Conservation (phyloP, 2,329 filamentous ascomycete species). For the Aspergillus eucalypticola region DNA sequence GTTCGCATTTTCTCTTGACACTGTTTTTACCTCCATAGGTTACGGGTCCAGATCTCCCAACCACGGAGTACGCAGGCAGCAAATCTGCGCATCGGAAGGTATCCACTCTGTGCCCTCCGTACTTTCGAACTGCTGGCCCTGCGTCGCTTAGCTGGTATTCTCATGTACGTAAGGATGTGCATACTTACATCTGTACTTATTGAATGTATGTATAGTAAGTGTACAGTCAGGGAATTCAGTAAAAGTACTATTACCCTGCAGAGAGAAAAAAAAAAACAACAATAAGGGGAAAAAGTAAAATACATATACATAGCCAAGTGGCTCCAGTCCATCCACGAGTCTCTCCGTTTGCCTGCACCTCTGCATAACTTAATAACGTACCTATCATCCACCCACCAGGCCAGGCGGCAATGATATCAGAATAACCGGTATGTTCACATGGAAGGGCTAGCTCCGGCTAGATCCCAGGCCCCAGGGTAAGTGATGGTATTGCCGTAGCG, state of each 20-base stretch:
- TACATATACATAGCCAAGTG: too few relatives aligned
- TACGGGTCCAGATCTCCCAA: not conserved
- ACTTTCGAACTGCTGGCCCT: conserved; percentile 1
- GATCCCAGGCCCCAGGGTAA: not conserved
- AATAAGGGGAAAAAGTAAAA: not conserved
- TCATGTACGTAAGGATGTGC: not conserved
- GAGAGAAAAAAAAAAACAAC: not conserved
- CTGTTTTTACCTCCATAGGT: not conserved
- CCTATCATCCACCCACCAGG: conserved; percentile 4
- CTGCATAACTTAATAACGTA: not conserved
- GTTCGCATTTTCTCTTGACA: not conserved
- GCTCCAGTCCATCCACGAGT: conserved; percentile 12
- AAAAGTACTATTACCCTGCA: not conserved
- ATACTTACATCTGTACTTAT: not conserved
- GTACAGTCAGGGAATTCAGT: not conserved
- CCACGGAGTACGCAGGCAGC: not conserved
- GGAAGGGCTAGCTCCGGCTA: not conserved
- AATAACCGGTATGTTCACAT: not conserved
- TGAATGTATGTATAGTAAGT: not conserved
- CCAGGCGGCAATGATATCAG: not conserved
- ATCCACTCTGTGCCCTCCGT: not conserved
- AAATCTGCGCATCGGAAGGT: not conserved
- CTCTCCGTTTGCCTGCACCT: conserved; percentile 11
- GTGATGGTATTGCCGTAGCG: conserved; percentile 7
- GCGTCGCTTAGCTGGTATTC: not conserved